Base-by-base conservation (phyloP, 345 rosid genomes). In the Citrus maxima region DNA sequence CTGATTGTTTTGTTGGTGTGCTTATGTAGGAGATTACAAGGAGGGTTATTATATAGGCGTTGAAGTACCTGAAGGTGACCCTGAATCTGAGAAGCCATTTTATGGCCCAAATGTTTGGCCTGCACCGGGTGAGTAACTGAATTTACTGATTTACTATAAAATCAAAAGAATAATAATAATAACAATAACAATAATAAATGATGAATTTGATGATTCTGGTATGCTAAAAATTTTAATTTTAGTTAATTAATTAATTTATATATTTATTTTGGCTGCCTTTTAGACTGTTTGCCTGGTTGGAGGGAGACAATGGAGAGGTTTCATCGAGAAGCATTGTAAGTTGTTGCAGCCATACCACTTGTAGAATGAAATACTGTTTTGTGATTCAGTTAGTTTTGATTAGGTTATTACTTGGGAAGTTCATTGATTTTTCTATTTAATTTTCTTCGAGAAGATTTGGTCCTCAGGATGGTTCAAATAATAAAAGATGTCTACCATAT, bases 51-150 rank as follows among this genome's bases (percentile, higher is more conserved):
- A 95, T 76, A 89, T 89, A 56, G 97, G 98, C 1, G 87, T 91
- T 25, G 91, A 94, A 84, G 89, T 94, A 16, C 88, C 92, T 24
- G 88, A 88, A 84, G 92, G 85, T 80, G 93, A 89, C 75, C 88
- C 87, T 67, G 88, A 90, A 10, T 86, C 86, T 2, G 86, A 90
- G 7, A 92, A 89, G 75, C 95, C 95, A 13, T 95, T 95, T 75
- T 89, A 87, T 71, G 97, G 98, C 3, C 93, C 93, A 4, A 95
- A 95, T 82, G 86, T 89, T 58, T 95, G 98, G 98, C 98, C 98
- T 30, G 55, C 77, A 1, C 67, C 77, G 38, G 97, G 98, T 95
- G 79, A 72, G 79, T 73, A 24, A 46, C 28, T 28, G 6, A 18
- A 18, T 61, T 61, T 0, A 21, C 51, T n/a, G 51, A 59, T 14